Conservation (phyloP, 1,139 yeast species). For the Sugiyamaella pinicola region DNA sequence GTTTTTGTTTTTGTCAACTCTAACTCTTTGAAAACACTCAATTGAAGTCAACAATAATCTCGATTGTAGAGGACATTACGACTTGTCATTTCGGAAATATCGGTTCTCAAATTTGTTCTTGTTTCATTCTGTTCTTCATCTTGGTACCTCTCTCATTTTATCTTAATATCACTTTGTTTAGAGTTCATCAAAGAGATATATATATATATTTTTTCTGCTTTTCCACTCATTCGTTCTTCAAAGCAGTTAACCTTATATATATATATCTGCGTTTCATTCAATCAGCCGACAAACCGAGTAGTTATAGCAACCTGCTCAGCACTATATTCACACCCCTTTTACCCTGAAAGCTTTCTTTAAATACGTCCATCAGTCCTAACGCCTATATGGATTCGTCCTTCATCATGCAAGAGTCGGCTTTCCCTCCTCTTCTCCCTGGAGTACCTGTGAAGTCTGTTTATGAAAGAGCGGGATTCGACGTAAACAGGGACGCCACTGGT, state of each 20-base stretch:
- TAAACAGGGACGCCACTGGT: constrained; percentile 29
- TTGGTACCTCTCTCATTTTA: not conserved
- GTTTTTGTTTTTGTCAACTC: not conserved
- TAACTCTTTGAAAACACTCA: not conserved
- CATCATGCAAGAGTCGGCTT: constrained; percentile 40
- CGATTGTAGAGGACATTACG: too few relatives aligned
- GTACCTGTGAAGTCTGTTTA: constrained; percentile 41
- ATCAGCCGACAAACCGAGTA: too few relatives aligned
- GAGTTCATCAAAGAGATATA: too few relatives aligned
- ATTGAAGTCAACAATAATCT: not conserved
- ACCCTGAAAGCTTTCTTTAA: not conserved
- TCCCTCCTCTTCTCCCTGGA: constrained; percentile 44
- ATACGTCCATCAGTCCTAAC: not conserved
- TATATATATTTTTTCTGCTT: too few relatives aligned
- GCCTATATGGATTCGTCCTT: not conserved
- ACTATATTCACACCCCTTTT: not conserved
- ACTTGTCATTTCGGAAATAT: not conserved
- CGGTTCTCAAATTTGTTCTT: not conserved
- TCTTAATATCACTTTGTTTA: not conserved
- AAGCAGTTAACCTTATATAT: too few relatives aligned
- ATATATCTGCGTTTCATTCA: too few relatives aligned
- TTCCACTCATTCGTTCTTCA: too few relatives aligned
- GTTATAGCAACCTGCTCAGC: too few relatives aligned
- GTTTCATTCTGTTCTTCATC: not conserved
- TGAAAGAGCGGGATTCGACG: constrained; percentile 47